Percentiles rank a stretch among this genome's conserved stretches.
These are phyloP conservation scores for Spinellus fusiger DNA, from an alignment of 192 early-diverging fungal species.

Conservation along the genomic window DNA sequence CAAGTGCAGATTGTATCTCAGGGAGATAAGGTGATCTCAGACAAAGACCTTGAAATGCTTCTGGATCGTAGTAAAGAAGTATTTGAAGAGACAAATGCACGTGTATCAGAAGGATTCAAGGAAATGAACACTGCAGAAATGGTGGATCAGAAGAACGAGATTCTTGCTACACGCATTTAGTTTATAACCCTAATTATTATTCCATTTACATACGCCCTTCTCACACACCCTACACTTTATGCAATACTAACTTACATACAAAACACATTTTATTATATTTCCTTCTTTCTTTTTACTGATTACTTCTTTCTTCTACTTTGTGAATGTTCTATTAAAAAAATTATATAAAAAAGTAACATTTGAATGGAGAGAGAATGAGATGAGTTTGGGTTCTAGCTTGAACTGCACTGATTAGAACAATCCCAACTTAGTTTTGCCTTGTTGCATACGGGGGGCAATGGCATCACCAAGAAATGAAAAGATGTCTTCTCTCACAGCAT, in stretches of 20 bases:
- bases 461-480: slow-evolving; percentile 39
- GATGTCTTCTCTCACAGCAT: slow-evolving; percentile 53
- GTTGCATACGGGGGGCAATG: slow-evolving; percentile 19
- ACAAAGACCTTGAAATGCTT: slow-evolving; percentile 48
- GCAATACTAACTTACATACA: no score
- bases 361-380: neutral
- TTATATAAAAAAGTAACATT: neutral
- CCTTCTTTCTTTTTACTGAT: no score
- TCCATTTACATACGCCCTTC: neutral
- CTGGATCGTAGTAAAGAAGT: slow-evolving; percentile 47
- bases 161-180: slow-evolving; percentile 28
- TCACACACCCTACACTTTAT: neutral
- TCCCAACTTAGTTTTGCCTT: slow-evolving; percentile 24
- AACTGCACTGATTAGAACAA: slow-evolving; percentile 25
- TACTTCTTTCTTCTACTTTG: no score
- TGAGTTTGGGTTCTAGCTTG: no score
- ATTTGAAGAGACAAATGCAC: slow-evolving; percentile 29
- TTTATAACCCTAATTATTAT: neutral
- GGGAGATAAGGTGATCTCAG: slow-evolving; percentile 52
- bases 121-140: slow-evolving; percentile 37
- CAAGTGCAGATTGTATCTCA: slow-evolving; percentile 49
- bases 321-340: no score
- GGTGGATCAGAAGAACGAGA: slow-evolving; percentile 46
- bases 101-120: slow-evolving; percentile 32
- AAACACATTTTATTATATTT: no score